Conservation (phyloP, 73 alveolate species). For the Paramecium octaurelia region DNA sequence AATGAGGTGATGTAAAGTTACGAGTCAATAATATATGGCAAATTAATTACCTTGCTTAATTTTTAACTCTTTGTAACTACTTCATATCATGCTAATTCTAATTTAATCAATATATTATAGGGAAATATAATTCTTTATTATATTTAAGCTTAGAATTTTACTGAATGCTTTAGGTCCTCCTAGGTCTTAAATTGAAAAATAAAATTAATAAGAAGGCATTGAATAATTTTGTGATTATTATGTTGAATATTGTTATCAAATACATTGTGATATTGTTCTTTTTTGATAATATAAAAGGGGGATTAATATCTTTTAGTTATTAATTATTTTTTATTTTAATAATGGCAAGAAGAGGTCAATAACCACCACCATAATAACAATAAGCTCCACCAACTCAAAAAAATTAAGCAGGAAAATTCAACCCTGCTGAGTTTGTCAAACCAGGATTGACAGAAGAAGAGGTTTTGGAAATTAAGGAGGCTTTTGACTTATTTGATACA, state of each 20-base stretch:
- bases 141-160: no score
- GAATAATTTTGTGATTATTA: neutral
- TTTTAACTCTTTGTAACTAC: no score
- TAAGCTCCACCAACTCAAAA: slow-evolving; percentile 10
- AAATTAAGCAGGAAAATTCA: slow-evolving; percentile 4
- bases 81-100: no score
- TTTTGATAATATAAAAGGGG: neutral
- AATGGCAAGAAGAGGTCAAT: slow-evolving; percentile 34
- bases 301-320: neutral
- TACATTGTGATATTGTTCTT: neutral
- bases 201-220: no score
- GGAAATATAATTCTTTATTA: no score
- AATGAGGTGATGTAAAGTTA: no score
- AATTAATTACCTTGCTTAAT: no score
- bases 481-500: slow-evolving; percentile 83
- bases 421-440: slow-evolving; percentile 52
- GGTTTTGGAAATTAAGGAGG: slow-evolving; percentile 90
- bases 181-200: no score
- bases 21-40: no score
- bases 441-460: slow-evolving; percentile 95
- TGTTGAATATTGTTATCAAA: neutral
- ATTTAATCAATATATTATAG: no score
- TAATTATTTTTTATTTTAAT: neutral
- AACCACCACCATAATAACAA: slow-evolving; percentile 1
- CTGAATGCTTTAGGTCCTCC: neutral